Percentiles rank a stretch among this genome's conserved stretches.
Conservation (phyloP, 495 filamentous ascomycete species). For the Penicillium dipodomyicola region DNA sequence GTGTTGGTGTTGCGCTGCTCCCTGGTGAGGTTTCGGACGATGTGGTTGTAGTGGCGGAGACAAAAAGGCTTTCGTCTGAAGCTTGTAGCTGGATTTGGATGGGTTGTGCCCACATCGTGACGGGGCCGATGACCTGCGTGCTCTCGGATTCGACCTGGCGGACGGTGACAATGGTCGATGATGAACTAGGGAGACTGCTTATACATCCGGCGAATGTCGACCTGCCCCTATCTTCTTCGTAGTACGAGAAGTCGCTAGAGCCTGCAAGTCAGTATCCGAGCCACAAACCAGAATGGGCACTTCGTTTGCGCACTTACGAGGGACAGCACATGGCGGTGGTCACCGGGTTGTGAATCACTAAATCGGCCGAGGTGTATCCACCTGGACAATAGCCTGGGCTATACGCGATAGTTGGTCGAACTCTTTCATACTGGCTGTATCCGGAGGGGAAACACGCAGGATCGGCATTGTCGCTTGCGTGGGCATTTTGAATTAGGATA, state of each 20-base stretch:
- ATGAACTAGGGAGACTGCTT: conserved; percentile 4
- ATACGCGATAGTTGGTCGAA: background rate
- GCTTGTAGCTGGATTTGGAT: conserved; percentile 15
- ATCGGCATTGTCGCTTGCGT: background rate
- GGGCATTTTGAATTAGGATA: conserved; percentile 24
- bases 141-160: conserved; percentile 4
- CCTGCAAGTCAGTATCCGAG: background rate
- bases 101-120: conserved; percentile 32
- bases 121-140: conserved; percentile 16
- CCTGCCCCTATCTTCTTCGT: background rate
- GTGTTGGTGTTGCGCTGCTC: background rate
- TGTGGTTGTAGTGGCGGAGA: conserved; percentile 3
- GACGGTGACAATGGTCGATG: conserved; percentile 13
- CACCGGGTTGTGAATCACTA: conserved; percentile 5
- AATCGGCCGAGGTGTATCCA: conserved; percentile 21
- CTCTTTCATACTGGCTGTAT: conserved; percentile 11
- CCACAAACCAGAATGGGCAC: background rate
- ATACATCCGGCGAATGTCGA: conserved; percentile 7
- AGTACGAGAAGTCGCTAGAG: background rate
- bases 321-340: conserved; percentile 24
- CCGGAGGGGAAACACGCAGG: conserved; percentile 17
- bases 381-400: conserved; percentile 24
- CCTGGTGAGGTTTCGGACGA: background rate
- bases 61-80: conserved; percentile 13
- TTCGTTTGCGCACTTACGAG: conserved; percentile 11